Conservation (phyloP, 2,329 filamentous ascomycete species). For the Colletotrichum gloeosporioides region DNA sequence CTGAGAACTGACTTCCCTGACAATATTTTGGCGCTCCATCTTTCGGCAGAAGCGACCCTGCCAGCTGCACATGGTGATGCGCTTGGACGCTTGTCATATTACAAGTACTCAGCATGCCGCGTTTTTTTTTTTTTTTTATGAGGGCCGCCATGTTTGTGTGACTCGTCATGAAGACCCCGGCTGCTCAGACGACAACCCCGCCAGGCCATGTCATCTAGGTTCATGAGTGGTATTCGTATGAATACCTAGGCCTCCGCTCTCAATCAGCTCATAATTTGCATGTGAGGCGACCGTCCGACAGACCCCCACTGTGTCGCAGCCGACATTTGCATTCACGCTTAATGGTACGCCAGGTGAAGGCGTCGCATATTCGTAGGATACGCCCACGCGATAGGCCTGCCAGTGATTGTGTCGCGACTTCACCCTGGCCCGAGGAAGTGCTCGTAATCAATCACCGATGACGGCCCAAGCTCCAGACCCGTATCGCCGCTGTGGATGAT, state of each 20-base stretch:
- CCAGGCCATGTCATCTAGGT: neutral
- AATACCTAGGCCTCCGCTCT: neutral
- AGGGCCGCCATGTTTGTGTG: neutral
- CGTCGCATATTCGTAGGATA: neutral
- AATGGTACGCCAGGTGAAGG: neutral
- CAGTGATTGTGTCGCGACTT: neutral
- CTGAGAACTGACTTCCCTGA: neutral
- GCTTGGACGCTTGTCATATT: constrained; percentile 1
- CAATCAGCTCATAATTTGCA: neutral
- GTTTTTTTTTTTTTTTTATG: neutral
- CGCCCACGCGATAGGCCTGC: neutral
- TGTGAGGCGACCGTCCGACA: neutral
- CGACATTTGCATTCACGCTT: neutral
- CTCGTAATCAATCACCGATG: neutral
- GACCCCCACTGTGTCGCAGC: neutral
- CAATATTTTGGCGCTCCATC: neutral
- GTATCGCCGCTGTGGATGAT: neutral
- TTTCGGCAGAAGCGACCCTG: neutral
- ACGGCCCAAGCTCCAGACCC: neutral
- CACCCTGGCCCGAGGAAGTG: neutral
- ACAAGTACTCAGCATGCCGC: neutral
- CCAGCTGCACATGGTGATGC: neutral
- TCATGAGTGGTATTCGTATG: neutral
- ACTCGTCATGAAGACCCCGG: neutral
- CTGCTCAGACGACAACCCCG: neutral